Conservation (phyloP, 202 grass and related monocot species). For the Setaria viridis region DNA sequence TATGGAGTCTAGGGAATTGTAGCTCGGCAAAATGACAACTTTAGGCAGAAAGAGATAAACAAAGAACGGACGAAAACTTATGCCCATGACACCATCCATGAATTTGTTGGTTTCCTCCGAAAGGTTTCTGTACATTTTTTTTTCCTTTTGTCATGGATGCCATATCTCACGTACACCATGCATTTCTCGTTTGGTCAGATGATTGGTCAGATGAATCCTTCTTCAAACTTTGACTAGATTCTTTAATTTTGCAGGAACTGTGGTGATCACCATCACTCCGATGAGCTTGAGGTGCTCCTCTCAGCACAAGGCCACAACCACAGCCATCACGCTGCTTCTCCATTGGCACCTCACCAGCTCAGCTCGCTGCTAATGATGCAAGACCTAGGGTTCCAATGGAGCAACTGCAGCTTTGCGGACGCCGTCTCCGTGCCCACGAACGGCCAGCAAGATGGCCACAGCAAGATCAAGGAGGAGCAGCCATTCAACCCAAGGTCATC, state of each 20-base stretch:
- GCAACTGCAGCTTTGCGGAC: slow-evolving; percentile 43
- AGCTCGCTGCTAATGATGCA: slow-evolving; percentile 71
- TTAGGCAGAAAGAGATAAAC: slow-evolving; percentile 9
- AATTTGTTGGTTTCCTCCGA: slow-evolving; percentile 60
- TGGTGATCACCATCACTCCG: slow-evolving; percentile 32
- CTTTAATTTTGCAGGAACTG: slow-evolving; percentile 50
- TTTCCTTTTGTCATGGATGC: slow-evolving; percentile 42
- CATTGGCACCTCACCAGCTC: slow-evolving; percentile 44
- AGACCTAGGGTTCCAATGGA: slow-evolving; percentile 89
- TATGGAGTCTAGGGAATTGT: slow-evolving; percentile 73
- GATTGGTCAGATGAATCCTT: not conserved
- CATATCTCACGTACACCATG: not conserved
- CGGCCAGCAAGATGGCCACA: slow-evolving; percentile 24
- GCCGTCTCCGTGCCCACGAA: not conserved
- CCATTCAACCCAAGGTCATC: slow-evolving; percentile 36
- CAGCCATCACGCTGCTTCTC: slow-evolving; percentile 31
- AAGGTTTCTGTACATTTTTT: slow-evolving; percentile 38
- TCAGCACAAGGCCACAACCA: slow-evolving; percentile 54
- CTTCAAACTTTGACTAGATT: not conserved
- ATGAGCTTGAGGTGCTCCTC: slow-evolving; percentile 50
- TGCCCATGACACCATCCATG: slow-evolving; percentile 37
- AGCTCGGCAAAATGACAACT: slow-evolving; percentile 66
- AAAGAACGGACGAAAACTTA: slow-evolving; percentile 34
- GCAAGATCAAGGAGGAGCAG: slow-evolving; percentile 61
- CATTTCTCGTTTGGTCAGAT: not conserved